phyloP scores from a whole-genome alignment of 179 eudicot genomes.

The Beta macrorhiza region DNA sequence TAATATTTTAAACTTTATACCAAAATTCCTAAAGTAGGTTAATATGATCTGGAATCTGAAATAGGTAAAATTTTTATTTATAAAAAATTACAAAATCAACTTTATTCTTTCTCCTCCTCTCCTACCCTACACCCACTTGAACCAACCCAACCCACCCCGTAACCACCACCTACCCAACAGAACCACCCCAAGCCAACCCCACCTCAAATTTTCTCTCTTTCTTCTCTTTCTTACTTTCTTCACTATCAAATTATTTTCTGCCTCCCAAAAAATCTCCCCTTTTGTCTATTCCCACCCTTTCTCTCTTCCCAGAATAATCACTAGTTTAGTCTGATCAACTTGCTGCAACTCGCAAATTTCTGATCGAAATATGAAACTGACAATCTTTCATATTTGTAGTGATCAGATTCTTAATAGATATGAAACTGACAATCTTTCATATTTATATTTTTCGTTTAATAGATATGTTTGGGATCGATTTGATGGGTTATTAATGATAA shows the following conservation, averaged over 20 bases:
- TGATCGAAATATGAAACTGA: conserved; percentile 1
- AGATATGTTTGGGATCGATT: conserved; percentile 18
- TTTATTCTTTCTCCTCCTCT: too few species aligned
- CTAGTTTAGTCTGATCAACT: conserved; percentile 18
- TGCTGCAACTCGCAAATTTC: conserved; percentile 11
- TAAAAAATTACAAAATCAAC: too few species aligned
- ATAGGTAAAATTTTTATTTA: too few species aligned
- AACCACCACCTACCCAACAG: too few species aligned
- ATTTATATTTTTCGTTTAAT: not conserved
- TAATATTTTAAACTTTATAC: too few species aligned
- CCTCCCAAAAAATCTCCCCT: conserved; percentile 18
- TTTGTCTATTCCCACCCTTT: conserved; percentile 10
- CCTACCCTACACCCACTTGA: too few species aligned
- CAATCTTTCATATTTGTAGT: not conserved
- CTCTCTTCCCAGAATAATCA: conserved; percentile 2
- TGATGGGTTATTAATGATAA: conserved; percentile 21
- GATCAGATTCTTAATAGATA: not conserved
- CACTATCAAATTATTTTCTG: not conserved
- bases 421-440: not conserved
- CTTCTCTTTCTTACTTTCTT: not conserved
- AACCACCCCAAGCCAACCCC: not conserved
- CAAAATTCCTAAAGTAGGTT: too few species aligned
- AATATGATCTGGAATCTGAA: too few species aligned
- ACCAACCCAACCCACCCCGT: too few species aligned
- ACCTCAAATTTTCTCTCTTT: conserved; percentile 1